Evolutionary conservation across 2,329 filamentous ascomycete genomes (phyloP).

Genomic region (Claviceps africana): DNA sequence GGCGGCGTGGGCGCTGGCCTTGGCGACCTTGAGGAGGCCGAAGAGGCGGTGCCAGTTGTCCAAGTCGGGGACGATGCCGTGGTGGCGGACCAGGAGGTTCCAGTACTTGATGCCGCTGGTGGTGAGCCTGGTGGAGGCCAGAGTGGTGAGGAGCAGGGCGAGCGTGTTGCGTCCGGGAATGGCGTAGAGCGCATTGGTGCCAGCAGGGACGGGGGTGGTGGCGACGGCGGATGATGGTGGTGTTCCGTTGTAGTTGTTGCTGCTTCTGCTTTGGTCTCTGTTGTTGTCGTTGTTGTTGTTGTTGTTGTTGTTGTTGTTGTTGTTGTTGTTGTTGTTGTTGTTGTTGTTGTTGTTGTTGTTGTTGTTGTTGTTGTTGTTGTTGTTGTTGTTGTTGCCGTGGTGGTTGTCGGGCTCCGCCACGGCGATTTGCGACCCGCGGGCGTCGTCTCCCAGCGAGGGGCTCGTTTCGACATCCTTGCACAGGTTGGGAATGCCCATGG

Average conservation of each 20-base stretch:
- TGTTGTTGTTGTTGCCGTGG: background rate
- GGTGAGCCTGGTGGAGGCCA: slow-evolving; percentile 45
- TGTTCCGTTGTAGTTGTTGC: too few relatives aligned
- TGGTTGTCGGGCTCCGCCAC: background rate
- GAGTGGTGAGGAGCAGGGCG: slow-evolving; percentile 52
- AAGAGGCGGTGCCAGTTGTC: slow-evolving; percentile 59
- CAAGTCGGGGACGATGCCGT: slow-evolving; percentile 54
- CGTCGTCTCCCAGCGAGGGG: background rate
- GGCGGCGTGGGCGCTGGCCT: slow-evolving; percentile 48
- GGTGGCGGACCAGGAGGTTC: slow-evolving; percentile 50
- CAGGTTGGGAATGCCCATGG: slow-evolving; percentile 57
- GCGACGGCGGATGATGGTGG: slow-evolving; percentile 1
- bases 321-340: too few relatives aligned
- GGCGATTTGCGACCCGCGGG: background rate
- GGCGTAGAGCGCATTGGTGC: slow-evolving; percentile 20
- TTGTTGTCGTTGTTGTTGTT: too few relatives aligned
- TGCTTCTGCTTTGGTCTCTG: too few relatives aligned
- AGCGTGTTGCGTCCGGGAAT: slow-evolving; percentile 44
- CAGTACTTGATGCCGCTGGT: slow-evolving; percentile 63
- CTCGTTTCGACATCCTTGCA: slow-evolving; percentile 17
- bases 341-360: too few relatives aligned
- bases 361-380: too few relatives aligned
- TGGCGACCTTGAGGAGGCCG: slow-evolving; percentile 48
- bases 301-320: too few relatives aligned
- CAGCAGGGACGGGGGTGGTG: background rate